phyloP scores from a whole-genome alignment of 2,329 filamentous ascomycete species.

The Calcarisporium arbuscula region DNA sequence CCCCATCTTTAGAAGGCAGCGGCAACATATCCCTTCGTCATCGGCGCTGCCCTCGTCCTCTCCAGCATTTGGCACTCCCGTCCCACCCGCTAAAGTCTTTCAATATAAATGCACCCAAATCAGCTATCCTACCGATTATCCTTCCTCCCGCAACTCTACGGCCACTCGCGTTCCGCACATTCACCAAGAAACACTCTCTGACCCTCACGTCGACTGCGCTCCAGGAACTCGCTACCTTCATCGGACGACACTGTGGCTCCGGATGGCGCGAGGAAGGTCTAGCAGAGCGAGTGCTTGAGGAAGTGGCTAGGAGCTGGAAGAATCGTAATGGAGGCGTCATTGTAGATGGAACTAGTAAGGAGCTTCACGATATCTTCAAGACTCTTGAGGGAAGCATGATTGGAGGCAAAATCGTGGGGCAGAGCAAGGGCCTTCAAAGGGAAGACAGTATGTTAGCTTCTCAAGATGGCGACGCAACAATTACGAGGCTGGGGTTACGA shows the following conservation, averaged over 20 bases:
- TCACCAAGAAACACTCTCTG: constrained; percentile 95
- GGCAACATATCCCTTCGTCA: constrained; percentile 27
- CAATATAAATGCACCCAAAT: constrained; percentile 44
- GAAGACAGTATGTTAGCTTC: constrained; percentile 58
- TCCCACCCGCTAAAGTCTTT: constrained; percentile 69
- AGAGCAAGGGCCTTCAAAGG: constrained; percentile 42
- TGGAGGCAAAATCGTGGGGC: constrained; percentile 63
- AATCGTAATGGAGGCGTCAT: constrained; percentile 82
- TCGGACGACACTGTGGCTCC: constrained; percentile 89
- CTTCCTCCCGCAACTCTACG: constrained; percentile 81
- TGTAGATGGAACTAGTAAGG: constrained; percentile 71
- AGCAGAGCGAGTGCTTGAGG: constrained; percentile 86
- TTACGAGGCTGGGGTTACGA: constrained; percentile 50
- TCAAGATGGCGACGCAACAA: constrained; percentile 44
- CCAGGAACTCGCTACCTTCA: constrained; percentile 77
- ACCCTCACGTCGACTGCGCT: constrained; percentile 85
- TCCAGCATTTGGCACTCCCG: constrained; percentile 81
- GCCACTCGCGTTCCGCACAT: constrained; percentile 87
- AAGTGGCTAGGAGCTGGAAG: constrained; percentile 89
- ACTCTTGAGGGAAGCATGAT: constrained; percentile 82
- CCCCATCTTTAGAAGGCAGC: constrained; percentile 30
- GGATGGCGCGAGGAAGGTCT: constrained; percentile 95
- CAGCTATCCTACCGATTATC: constrained; percentile 77
- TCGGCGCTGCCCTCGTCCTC: constrained; percentile 80
- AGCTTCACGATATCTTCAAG: constrained; percentile 77